Evolutionary conservation across 2,329 filamentous ascomycete genomes (phyloP).

Genomic region (Colletotrichum acutatum): DNA sequence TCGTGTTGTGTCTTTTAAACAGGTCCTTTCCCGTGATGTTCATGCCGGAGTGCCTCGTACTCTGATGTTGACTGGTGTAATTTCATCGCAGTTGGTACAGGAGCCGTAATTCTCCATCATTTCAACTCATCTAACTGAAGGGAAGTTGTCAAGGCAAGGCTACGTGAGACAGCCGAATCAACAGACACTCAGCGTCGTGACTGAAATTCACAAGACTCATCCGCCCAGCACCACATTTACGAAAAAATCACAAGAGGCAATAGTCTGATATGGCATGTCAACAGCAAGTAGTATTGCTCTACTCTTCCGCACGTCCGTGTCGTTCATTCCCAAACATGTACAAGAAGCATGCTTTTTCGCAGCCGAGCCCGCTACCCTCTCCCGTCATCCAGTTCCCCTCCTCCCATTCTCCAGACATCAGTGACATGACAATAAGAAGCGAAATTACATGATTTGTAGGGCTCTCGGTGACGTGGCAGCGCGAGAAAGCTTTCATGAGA

Average conservation of each 20-base stretch:
- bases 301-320: background rate
- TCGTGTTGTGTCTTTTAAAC: no score
- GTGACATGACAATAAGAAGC: conserved; percentile 23
- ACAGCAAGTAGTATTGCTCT: conserved; percentile 25
- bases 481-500: conserved; percentile 1
- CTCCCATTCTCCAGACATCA: conserved; percentile 25
- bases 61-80: no score
- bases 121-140: no score
- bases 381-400: conserved; percentile 11
- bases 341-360: conserved; percentile 21
- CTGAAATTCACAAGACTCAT: no score
- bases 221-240: background rate
- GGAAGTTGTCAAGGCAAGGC: no score
- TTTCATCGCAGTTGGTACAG: no score
- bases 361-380: background rate
- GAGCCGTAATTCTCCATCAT: no score
- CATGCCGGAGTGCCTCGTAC: no score
- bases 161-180: no score
- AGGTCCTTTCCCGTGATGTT: no score
- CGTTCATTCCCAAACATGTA: conserved; percentile 24
- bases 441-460: conserved; percentile 24
- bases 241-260: background rate
- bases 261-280: conserved; percentile 2
- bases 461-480: background rate
- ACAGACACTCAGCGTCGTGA: no score